A percentile compares a stretch with the other conserved stretches of the same genome.
These are phyloP conservation scores for Helenozyma rhizophorensis DNA, from an alignment of 805 yeast species.

Conservation along the genomic window DNA sequence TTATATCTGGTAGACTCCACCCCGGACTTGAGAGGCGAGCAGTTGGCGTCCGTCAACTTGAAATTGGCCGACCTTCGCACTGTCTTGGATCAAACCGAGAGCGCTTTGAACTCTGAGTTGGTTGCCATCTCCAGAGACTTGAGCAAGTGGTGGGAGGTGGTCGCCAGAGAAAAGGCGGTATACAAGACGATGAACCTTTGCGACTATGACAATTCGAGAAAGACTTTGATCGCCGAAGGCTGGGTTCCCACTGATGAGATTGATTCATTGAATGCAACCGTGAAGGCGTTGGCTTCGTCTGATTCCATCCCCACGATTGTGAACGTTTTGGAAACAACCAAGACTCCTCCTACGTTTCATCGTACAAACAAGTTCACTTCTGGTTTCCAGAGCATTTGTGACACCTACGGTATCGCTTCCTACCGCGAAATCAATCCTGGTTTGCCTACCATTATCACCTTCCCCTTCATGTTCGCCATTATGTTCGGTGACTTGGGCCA, in stretches of 20 bases:
- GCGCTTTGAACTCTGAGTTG: constrained; percentile 56
- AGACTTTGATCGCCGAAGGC: constrained; percentile 90
- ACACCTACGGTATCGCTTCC: constrained; percentile 90
- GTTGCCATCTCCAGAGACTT: constrained; percentile 72
- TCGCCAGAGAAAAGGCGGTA: constrained; percentile 76
- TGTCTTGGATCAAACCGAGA: constrained; percentile 30
- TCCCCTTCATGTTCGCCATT: constrained; percentile 97
- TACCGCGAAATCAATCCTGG: constrained; percentile 97
- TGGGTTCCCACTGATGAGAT: constrained; percentile 89
- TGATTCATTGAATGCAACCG: constrained; percentile 55
- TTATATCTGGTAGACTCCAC: constrained; percentile 55
- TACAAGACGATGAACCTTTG: constrained; percentile 74
- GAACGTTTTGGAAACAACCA: constrained; percentile 65
- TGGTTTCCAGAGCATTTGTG: constrained; percentile 91
- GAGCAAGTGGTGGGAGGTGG: constrained; percentile 43
- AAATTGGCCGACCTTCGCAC: constrained; percentile 31
- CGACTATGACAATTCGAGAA: constrained; percentile 78
- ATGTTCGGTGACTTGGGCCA: constrained; percentile 99
- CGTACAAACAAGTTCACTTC: constrained; percentile 90
- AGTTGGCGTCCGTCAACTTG: constrained; percentile 22
- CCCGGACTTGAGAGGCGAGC: constrained; percentile 25
- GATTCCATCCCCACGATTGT: constrained; percentile 44
- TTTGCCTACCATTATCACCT: constrained; percentile 87
- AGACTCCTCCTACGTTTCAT: constrained; percentile 92
- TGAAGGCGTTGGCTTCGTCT: constrained; percentile 60